Base-by-base conservation (phyloP, 148 eudicot genomes). In the Cornus controversa region DNA sequence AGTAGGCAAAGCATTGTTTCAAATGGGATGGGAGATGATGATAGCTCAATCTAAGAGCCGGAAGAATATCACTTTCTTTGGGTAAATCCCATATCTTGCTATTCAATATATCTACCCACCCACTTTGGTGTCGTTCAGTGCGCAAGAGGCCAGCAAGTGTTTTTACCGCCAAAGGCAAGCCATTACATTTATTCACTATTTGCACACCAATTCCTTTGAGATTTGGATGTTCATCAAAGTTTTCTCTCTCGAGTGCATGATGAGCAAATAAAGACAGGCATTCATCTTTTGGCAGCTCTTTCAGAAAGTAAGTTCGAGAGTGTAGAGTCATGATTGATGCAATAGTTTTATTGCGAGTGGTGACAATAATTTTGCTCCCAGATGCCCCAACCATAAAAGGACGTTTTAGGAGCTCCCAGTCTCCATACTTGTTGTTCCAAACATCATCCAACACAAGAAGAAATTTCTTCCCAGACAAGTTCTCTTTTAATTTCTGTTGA, bases 81-180 rank as follows among this genome's bases (percentile, higher is more conserved):
- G 31, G 31, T 29, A 29, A 29, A 29, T 29, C 3, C 31, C 31
- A 29, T 29, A 29, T 29, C 22, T 18, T 80, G 53, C 34, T 37
- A 22, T 69, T 37, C 29, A 80, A 20, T 58, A 80, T 72, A 25
- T 74, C 65, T 6, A 34, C 74, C 82, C 82, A 80, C n/a, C 57
- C 77, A 22, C 20, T 60, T 34, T 58, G 28, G 10, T 20, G 37
- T 28, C 20, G 58, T 22, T 74, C 69, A 13, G 72, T 27, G 53
- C 82, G 77, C 31, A 80, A 15, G n/a, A 73, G 58, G 22, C 82
- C 78, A 1, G 74, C 82, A 15, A 80, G 74, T 24, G 80, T 29
- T 66, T 76, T 81, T 11, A 70, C 79, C 22, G 83, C 83, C 80
- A 81, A 76, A 66, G 83, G 83, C 72, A 76, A 71, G 60, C 80